Conservation (phyloP, 176 grass and related monocot species). For the Cenchrus purpureus region DNA sequence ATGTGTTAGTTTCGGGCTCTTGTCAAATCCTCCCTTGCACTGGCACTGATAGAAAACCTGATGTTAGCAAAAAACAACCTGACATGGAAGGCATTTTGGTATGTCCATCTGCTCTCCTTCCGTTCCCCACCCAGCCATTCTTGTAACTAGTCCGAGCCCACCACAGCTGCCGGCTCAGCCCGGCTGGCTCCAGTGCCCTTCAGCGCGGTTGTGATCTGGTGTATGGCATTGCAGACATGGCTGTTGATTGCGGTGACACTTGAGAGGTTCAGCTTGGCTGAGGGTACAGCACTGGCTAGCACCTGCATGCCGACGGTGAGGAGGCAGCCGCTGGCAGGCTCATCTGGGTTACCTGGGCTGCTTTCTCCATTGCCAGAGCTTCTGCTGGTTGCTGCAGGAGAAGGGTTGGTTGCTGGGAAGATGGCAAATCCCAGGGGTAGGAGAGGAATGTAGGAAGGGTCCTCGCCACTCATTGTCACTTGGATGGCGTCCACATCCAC, state of each 20-base stretch:
- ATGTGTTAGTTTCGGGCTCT: constrained; percentile 50
- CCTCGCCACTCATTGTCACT: constrained; percentile 90
- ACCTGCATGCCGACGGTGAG: constrained; percentile 91
- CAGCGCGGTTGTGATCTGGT: constrained; percentile 77
- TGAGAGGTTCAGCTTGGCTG: constrained; percentile 87
- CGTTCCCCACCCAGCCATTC: not conserved
- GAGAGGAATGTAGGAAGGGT: constrained; percentile 88
- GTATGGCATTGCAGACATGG: constrained; percentile 80
- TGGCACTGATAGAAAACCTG: constrained; percentile 28
- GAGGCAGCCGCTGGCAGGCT: constrained; percentile 57
- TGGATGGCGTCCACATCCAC: constrained; percentile 92
- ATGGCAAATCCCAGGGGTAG: constrained; percentile 88
- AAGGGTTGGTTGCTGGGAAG: constrained; percentile 61
- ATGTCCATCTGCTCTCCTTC: constrained; percentile 20
- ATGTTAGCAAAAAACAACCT: constrained; percentile 34
- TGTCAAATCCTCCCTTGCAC: constrained; percentile 91
- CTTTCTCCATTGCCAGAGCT: constrained; percentile 7
- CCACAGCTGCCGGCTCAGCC: constrained; percentile 26
- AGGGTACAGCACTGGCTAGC: constrained; percentile 81
- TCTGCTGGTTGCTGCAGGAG: constrained; percentile 15
- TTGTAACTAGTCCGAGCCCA: constrained; percentile 52
- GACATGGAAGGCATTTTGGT: constrained; percentile 42
- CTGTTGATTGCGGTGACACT: constrained; percentile 91
- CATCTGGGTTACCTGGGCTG: constrained; percentile 26
- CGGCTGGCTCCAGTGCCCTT: constrained; percentile 41